Evolutionary conservation across 108 stramenopile species (phyloP).

Genomic region (Cyclotella baltica): DNA sequence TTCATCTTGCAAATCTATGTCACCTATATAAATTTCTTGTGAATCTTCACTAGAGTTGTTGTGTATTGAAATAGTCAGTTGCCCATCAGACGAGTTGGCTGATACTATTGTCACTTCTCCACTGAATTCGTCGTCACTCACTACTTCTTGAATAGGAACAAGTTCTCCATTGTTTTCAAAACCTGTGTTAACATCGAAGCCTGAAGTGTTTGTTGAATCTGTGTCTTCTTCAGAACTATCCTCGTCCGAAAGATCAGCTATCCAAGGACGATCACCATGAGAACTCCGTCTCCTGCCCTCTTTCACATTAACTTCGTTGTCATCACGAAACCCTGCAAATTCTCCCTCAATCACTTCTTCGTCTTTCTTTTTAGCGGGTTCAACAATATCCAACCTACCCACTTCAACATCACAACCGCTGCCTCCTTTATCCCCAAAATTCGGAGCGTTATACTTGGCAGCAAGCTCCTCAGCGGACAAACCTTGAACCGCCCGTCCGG

Average conservation of each 20-base stretch:
- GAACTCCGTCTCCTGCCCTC: background rate
- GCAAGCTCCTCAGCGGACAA: conserved; percentile 40
- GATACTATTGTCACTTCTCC: background rate
- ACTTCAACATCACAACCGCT: background rate
- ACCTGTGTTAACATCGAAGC: no score
- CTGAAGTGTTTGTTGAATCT: no score
- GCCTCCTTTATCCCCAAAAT: background rate
- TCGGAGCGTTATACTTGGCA: conserved; percentile 36
- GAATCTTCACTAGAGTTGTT: background rate
- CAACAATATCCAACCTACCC: conserved; percentile 27
- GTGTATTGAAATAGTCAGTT: background rate
- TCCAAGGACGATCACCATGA: background rate
- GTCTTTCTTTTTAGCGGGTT: background rate
- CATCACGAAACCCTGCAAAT: background rate
- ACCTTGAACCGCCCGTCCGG: conserved; percentile 20
- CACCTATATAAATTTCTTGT: background rate
- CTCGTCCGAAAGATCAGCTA: background rate
- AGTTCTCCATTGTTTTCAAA: background rate
- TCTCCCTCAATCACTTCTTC: conserved; percentile 20
- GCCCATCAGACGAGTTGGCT: background rate
- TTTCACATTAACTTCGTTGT: background rate
- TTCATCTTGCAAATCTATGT: background rate
- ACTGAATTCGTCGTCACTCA: background rate
- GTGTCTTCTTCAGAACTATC: conserved; percentile 1
- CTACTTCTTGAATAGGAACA: background rate